Base-by-base conservation (phyloP, 2,329 filamentous ascomycete species). In the Monosporascus sp. region DNA sequence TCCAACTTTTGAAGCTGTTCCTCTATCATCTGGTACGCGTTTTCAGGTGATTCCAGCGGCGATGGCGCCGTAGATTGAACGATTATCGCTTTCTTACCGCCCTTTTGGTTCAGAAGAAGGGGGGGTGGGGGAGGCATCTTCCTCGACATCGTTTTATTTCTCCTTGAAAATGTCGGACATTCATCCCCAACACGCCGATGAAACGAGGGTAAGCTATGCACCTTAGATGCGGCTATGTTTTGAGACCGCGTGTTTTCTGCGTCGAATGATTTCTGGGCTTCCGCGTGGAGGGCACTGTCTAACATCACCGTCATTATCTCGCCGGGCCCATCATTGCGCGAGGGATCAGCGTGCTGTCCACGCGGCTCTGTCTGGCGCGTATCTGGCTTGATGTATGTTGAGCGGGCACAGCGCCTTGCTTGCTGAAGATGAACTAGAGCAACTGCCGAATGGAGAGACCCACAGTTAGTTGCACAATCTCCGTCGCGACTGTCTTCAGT, bases 101-200 rank as follows among this genome's bases (percentile, higher is more conserved):
- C 67, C 8, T 69, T 70, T 8, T 66, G 69, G 44, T 73, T 72
- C 34, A 87, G 69, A 27, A 78, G 69, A 20, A 87, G 68, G 3
- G 83, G 82, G 17, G 77, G 73, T 2, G 84, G 84, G 7, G 81
- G 81, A 14, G 79, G 75, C 67, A 79, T 77, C 60, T 79, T 81
- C 53, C 80, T 75, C 20, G 73, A 73, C 40, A 71, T 73, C 5
- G 64, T 66, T 51, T 69, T 73, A 38, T 73, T 68, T 61, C 73
- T 75, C 54, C 82, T 75, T 1, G 84, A 84, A 61, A 87, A 87
- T 2, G 79, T 77, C 22, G 80, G 81, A 52, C 79, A 79, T 22
- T 78, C 71, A 45, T 86, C 80, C 24, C 84, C 84, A 48, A 86
- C 70, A 2, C 83, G 79, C 37, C 72, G 75, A 63, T 86, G 81